A percentile compares a stretch with the other conserved stretches of the same genome.
Evolutionary conservation across 108 stramenopile species (phyloP).

Genomic region (Schizochytrium sp.): DNA sequence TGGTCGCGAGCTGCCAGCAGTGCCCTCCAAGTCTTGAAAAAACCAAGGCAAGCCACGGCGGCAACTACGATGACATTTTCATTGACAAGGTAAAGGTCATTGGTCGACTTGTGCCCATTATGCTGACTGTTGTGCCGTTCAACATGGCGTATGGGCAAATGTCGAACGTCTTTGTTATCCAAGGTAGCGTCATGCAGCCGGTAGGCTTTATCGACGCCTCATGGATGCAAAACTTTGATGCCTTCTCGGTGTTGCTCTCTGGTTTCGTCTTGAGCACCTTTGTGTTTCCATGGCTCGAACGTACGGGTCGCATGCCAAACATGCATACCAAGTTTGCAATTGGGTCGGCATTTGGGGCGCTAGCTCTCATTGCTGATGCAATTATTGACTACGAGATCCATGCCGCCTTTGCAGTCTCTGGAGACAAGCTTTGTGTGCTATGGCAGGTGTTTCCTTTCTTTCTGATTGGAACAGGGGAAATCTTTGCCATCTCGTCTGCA

Average conservation of each 20-base stretch:
- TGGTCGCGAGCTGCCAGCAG: neutral
- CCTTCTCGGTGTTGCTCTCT: slow-evolving; percentile 60
- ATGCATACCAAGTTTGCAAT: slow-evolving; percentile 74
- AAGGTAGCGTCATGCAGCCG: slow-evolving; percentile 65
- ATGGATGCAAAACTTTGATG: slow-evolving; percentile 66
- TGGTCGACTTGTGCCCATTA: neutral
- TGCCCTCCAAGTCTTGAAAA: neutral
- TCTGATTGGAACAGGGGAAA: slow-evolving; percentile 29
- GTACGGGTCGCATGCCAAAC: slow-evolving; percentile 54
- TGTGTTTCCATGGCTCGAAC: slow-evolving; percentile 57
- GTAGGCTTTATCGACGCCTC: slow-evolving; percentile 66
- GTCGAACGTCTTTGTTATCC: slow-evolving; percentile 55
- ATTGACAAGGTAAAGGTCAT: neutral
- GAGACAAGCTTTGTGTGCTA: neutral
- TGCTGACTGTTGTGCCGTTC: slow-evolving; percentile 11
- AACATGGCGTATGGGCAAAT: slow-evolving; percentile 17
- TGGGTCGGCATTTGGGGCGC: slow-evolving; percentile 55
- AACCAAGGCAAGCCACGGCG: neutral
- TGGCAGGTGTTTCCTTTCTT: slow-evolving; percentile 32
- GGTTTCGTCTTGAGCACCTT: slow-evolving; percentile 56
- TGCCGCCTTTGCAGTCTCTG: slow-evolving; percentile 27
- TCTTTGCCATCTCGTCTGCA: slow-evolving; percentile 24
- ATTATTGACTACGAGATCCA: slow-evolving; percentile 63
- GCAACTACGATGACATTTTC: neutral
- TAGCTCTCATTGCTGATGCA: slow-evolving; percentile 60